Percentiles rank a stretch among this genome's conserved stretches.
phyloP scores from a whole-genome alignment of 2,329 filamentous ascomycete genomes.

The Ceratocystis colombiana region DNA sequence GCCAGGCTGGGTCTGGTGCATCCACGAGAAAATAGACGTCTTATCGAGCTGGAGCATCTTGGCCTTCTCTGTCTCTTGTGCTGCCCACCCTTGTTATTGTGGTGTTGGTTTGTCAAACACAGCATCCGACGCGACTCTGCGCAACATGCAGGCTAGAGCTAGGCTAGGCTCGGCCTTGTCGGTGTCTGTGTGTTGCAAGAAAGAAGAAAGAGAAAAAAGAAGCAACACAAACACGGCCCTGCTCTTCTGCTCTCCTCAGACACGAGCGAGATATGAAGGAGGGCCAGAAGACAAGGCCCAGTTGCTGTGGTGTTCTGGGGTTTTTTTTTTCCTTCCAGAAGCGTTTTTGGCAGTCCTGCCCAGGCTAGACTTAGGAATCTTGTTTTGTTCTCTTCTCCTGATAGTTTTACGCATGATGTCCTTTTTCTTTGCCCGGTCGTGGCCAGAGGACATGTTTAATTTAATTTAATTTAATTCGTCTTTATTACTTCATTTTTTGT shows the following conservation, averaged over 20 bases:
- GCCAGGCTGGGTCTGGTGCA: no score
- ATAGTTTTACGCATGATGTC: not conserved
- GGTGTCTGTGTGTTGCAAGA: slow-evolving; percentile 9
- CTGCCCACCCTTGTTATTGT: no score
- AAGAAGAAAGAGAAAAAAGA: not conserved
- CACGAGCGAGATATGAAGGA: slow-evolving; percentile 14
- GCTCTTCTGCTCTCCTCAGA: not conserved
- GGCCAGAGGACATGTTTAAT: not conserved
- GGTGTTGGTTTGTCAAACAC: no score
- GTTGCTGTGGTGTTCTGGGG: not conserved
- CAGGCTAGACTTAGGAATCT: not conserved
- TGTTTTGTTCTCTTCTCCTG: not conserved
- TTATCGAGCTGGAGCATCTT: no score
- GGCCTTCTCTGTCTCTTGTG: no score
- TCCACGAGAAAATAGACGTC: no score
- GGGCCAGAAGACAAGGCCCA: not conserved
- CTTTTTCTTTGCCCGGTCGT: not conserved
- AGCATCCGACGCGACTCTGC: no score
- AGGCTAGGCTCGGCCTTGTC: not conserved
- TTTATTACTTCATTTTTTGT: not conserved
- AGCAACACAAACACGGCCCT: not conserved
- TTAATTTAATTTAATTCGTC: not conserved
- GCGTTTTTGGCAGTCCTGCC: not conserved
- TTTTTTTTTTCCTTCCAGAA: not conserved
- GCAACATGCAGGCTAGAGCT: no score